Base-by-base conservation (phyloP, 805 yeast genomes). In the Candida koratica region DNA sequence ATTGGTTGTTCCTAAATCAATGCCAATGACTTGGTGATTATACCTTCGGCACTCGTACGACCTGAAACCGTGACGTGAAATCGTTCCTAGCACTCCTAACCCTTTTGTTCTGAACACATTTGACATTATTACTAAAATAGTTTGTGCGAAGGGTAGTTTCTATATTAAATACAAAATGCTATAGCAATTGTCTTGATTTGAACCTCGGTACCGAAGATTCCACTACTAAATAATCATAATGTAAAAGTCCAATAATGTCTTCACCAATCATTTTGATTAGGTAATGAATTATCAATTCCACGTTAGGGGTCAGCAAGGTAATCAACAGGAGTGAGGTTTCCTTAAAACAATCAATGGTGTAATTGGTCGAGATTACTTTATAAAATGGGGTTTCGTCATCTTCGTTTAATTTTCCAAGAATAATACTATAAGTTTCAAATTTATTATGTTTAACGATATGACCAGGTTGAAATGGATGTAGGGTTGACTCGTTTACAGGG, bases 1-100 rank as follows among this genome's bases (percentile, higher is more conserved):
- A 61, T 84, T 84, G 28, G 95, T 84, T 15, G 95, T 84, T 17
- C 95, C 95, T 38, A 84, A 60, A 58, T 84, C 95, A 44, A 84
- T 84, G 39, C 95, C 95, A 33, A 82, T 75, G 4, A 82, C 46
- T 20, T 26, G 32, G 27, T 37, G 44, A 13, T 30, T n/a, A n/a
- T n/a, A n/a, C n/a, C n/a, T n/a, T n/a, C n/a, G n/a, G n/a, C n/a
- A n/a, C n/a, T n/a, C n/a, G n/a, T n/a, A n/a, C n/a, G n/a, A n/a
- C n/a, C n/a, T n/a, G n/a, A n/a, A n/a, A n/a, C n/a, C n/a, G n/a
- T n/a, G n/a, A n/a, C n/a, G n/a, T n/a, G n/a, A n/a, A n/a, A n/a
- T n/a, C n/a, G n/a, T n/a, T n/a, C n/a, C n/a, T n/a, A n/a, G n/a
- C n/a, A n/a, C n/a, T n/a, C n/a, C n/a, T n/a, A n/a, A n/a, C n/a